These are phyloP conservation scores for Termitomyces sp. DNA, from an alignment of 768 basidiomycete genomes.

Conservation along the genomic window DNA sequence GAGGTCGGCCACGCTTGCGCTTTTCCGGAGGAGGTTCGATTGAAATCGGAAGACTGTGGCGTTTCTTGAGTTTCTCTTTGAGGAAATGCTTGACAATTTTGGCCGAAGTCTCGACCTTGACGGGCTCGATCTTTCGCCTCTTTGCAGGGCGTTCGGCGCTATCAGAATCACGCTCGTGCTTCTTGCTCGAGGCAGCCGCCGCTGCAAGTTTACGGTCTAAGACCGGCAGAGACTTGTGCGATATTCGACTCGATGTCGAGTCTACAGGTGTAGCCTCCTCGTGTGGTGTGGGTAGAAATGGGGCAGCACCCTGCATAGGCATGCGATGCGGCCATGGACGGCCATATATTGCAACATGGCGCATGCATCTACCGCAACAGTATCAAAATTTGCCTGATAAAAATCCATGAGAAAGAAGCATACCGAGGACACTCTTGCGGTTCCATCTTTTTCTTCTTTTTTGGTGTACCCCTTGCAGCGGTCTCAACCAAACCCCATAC, in stretches of 20 bases:
- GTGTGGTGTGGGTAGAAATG: constrained; percentile 46
- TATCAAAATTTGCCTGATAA: constrained; percentile 1
- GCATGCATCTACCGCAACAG: constrained; percentile 56
- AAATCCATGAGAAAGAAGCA: constrained; percentile 24
- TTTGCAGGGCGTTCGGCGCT: constrained; percentile 43
- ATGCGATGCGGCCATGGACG: constrained; percentile 69
- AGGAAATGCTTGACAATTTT: constrained; percentile 16
- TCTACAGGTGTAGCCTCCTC: constrained; percentile 52
- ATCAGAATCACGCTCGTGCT: constrained; percentile 31
- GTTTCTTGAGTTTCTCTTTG: constrained; percentile 13
- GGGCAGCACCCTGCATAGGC: constrained; percentile 40
- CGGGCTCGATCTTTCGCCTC: constrained; percentile 44
- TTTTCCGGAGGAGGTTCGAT: constrained; percentile 22
- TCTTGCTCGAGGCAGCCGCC: constrained; percentile 28
- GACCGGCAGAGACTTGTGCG: constrained; percentile 47
- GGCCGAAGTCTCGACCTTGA: constrained; percentile 28
- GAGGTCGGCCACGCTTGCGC: constrained; percentile 43
- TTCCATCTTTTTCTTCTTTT: constrained; percentile 54
- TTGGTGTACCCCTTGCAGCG: constrained; percentile 40
- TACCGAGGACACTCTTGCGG: constrained; percentile 73
- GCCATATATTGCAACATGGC: constrained; percentile 77
- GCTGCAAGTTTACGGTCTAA: constrained; percentile 57
- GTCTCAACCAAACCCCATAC: constrained; percentile 64
- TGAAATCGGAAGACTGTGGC: constrained; percentile 17
- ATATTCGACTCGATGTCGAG: constrained; percentile 44